Base-by-base conservation (phyloP, 495 filamentous ascomycete genomes). In the Rostrohypoxylon terebratum region DNA sequence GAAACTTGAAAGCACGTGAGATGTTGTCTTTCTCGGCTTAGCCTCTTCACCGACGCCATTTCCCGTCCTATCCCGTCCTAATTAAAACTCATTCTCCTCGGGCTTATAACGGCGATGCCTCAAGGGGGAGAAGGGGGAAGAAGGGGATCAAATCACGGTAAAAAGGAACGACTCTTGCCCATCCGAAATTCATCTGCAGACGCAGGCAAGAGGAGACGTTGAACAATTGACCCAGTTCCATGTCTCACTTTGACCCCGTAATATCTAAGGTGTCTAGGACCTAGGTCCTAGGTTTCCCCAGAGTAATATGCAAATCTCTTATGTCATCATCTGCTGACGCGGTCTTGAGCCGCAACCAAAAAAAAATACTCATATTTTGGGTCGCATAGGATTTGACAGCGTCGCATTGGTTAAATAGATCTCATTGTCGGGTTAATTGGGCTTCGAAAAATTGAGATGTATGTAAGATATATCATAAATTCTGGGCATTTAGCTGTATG, bases 221-320 rank as follows among this genome's bases (percentile, higher is more conserved):
- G 8, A 23, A 36, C 6, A 13, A 44, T 66, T 33, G 53, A 50
- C 33, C 63, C 63, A 59, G 28, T 40, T 59, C 31, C 53, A 28
- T 25, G 54, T 47, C 53, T 50, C 42, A 38, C 25, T 48, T 16
- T 23, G 25, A 33, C 28, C 59, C 38, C 18, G 47, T 42, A 38
- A 58, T 45, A 21, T 59, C 13, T 53, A 31, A 64, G 42, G 51
- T 9, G 44, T 16, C 69, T 59, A 31, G 69, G 69, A n/a, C n/a
- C n/a, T n/a, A n/a, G n/a, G n/a, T n/a, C 23, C 69, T 59, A 31
- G 69, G 69, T 63, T 73, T 68, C 59, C 70, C 70, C 70, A 73
- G 70, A 58, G 48, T 65, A 60, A 28, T 47, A 47, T 51, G 23
- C 40, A 42, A 44, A 47, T 61, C 21, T 59, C 28, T 68, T 57